These are phyloP conservation scores for Penicillium crustosum DNA, from an alignment of 2,329 filamentous ascomycete genomes.

Conservation along the genomic window DNA sequence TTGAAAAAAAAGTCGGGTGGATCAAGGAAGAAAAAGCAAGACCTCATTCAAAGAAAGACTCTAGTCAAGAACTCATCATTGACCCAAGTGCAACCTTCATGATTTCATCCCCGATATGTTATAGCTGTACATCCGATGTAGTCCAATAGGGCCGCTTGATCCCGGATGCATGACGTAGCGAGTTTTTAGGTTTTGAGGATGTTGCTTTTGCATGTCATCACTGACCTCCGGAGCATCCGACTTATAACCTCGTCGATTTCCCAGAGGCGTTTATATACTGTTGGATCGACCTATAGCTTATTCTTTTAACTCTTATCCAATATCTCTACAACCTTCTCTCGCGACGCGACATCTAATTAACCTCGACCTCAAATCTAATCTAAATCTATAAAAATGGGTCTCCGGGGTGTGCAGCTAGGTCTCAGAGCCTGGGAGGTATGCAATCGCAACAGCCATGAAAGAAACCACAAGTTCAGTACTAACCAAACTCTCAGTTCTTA, in stretches of 20 bases:
- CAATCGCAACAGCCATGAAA: neutral
- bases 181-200: slow-evolving; percentile 14
- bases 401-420: slow-evolving; percentile 30
- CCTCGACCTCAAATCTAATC: slow-evolving; percentile 5
- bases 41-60: neutral
- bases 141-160: slow-evolving; percentile 13
- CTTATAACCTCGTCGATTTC: slow-evolving; percentile 23
- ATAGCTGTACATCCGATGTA: neutral
- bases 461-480: neutral
- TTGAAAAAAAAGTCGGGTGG: neutral
- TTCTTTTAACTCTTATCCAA: neutral
- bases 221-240: slow-evolving; percentile 32
- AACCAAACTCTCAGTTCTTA: slow-evolving; percentile 50
- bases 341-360: slow-evolving; percentile 8
- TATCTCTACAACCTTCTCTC: neutral
- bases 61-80: slow-evolving; percentile 15
- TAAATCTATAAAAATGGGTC: slow-evolving; percentile 23
- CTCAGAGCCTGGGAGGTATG: slow-evolving; percentile 37
- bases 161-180: slow-evolving; percentile 37
- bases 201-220: slow-evolving; percentile 32
- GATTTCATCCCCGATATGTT: slow-evolving; percentile 8
- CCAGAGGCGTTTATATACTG: neutral
- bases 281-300: neutral
- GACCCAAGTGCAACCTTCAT: slow-evolving; percentile 11
- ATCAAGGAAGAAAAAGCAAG: neutral